Conservation (phyloP, 441 rosid genomes). For the Aquilaria agallochum region DNA sequence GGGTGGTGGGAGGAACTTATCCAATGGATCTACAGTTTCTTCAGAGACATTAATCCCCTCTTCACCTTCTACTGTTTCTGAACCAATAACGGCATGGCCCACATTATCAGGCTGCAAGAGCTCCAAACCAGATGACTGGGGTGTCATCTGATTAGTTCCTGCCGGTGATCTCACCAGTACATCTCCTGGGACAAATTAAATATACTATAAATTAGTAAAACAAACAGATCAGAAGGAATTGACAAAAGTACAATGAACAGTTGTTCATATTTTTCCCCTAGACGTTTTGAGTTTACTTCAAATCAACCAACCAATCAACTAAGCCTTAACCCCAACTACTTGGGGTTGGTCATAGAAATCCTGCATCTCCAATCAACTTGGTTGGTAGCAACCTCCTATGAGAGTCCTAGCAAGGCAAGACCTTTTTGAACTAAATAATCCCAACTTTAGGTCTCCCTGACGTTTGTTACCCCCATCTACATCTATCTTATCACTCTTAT, state of each 20-base stretch:
- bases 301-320: too few relatives aligned
- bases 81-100: constrained; percentile 25
- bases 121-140: constrained; percentile 44
- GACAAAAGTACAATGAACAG: background rate
- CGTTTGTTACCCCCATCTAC: too few relatives aligned
- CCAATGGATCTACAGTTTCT: constrained; percentile 49
- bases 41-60: constrained; percentile 30
- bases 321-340: too few relatives aligned
- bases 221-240: background rate
- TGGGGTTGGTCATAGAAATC: too few relatives aligned
- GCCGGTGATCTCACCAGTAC: constrained; percentile 31
- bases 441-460: too few relatives aligned
- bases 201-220: background rate
- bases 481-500: too few relatives aligned
- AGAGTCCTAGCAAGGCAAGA: too few relatives aligned
- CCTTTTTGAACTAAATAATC: too few relatives aligned
- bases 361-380: too few relatives aligned
- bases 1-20: constrained; percentile 67
- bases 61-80: constrained; percentile 40
- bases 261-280: background rate
- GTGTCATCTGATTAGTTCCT: constrained; percentile 35
- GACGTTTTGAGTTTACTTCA: too few relatives aligned
- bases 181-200: constrained; percentile 27
- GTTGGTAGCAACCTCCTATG: too few relatives aligned
- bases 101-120: constrained; percentile 31